Evolutionary conservation across 139 green algal species (phyloP).

Genomic region (Volvox africanus): DNA sequence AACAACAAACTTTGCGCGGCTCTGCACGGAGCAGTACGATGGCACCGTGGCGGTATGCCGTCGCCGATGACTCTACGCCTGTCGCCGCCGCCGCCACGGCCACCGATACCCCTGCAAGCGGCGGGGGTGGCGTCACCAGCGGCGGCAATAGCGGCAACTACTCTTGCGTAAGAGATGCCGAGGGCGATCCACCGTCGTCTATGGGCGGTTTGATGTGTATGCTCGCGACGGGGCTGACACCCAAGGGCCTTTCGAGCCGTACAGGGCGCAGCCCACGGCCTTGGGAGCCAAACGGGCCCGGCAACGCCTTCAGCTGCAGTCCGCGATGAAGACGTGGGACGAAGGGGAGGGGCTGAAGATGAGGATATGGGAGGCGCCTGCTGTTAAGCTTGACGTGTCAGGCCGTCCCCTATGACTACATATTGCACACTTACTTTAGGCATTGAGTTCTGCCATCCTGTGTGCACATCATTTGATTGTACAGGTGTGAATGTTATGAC

Average conservation of each 20-base stretch:
- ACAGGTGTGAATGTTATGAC: too few relatives aligned
- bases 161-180: background rate
- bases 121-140: background rate
- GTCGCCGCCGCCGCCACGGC: background rate
- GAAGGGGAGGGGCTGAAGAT: too few relatives aligned
- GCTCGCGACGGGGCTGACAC: conserved; percentile 1
- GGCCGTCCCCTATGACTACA: too few relatives aligned
- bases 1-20: background rate
- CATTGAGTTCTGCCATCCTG: too few relatives aligned
- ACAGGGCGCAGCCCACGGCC: background rate
- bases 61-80: background rate
- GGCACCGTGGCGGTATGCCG: background rate
- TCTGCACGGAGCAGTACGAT: background rate
- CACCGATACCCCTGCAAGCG: background rate
- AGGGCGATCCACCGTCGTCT: background rate
- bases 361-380: too few relatives aligned
- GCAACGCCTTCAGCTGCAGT: background rate
- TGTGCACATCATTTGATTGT: too few relatives aligned
- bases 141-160: background rate
- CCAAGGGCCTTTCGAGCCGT: background rate
- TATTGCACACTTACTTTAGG: too few relatives aligned
- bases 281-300: background rate
- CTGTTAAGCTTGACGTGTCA: too few relatives aligned
- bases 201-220: background rate
- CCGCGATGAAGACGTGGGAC: background rate